Evolutionary conservation across 495 filamentous ascomycete genomes (phyloP).

Genomic region (Corynascus novoguineensis): DNA sequence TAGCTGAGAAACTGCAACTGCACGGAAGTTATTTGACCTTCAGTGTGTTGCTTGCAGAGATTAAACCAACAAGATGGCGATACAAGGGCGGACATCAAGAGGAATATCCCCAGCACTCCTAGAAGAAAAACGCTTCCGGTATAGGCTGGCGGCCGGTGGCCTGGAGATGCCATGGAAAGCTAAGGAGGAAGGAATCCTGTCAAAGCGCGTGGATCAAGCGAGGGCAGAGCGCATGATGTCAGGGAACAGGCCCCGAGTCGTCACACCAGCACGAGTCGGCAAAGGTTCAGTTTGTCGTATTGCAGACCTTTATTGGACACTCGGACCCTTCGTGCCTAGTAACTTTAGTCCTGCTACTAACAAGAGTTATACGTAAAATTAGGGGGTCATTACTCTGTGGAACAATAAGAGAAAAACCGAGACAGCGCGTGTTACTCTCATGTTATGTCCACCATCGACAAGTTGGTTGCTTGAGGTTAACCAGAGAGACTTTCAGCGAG

Average conservation of each 20-base stretch:
- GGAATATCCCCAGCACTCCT: no score
- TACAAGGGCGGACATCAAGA: no score
- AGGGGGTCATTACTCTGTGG: no score
- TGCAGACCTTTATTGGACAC: no score
- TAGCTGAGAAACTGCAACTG: not conserved
- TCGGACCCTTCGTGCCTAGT: no score
- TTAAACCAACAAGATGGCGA: no score
- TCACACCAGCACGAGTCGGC: not conserved
- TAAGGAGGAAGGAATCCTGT: not conserved
- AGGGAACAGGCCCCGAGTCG: not conserved
- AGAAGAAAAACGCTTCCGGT: not conserved
- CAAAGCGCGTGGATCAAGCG: not conserved
- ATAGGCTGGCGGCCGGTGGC: not conserved
- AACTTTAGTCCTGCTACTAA: no score
- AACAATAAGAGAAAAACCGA: not conserved
- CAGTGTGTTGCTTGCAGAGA: not conserved
- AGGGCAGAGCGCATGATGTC: not conserved
- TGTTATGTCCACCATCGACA: no score
- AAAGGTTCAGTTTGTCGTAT: not conserved
- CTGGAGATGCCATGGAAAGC: not conserved
- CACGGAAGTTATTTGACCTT: not conserved
- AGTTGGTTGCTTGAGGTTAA: no score
- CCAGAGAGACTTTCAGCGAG: no score
- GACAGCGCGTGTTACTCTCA: no score
- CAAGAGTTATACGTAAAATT: no score